Evolutionary conservation across 768 basidiomycete genomes (phyloP).

Genomic region (Neoboletus magnificus): DNA sequence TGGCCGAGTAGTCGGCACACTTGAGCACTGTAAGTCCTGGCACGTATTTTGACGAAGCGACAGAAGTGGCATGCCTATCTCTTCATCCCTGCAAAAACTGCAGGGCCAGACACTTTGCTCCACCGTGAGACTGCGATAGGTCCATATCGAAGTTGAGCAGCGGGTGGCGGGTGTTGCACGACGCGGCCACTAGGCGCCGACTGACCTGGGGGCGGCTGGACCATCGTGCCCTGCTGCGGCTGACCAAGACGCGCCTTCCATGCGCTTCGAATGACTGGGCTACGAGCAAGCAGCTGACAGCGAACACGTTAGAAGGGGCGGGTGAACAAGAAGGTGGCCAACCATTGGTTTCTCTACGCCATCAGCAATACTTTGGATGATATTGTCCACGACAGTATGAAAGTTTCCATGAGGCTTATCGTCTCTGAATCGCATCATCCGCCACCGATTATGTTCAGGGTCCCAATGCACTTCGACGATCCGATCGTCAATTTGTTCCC

Average conservation of each 20-base stretch:
- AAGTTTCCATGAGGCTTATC: conserved; percentile 96
- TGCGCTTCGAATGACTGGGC: conserved; percentile 58
- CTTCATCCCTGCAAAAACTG: conserved; percentile 59
- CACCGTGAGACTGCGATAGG: conserved; percentile 60
- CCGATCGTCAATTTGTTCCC: conserved; percentile 90
- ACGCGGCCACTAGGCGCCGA: conserved; percentile 23
- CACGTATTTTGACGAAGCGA: conserved; percentile 3
- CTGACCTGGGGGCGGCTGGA: conserved; percentile 21
- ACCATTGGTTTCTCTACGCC: conserved; percentile 90
- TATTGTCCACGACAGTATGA: conserved; percentile 76
- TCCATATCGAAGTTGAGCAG: conserved; percentile 47
- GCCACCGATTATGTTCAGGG: conserved; percentile 60
- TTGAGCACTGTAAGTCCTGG: conserved; percentile 4
- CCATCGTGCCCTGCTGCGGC: conserved; percentile 24
- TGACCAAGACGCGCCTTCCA: conserved; percentile 68
- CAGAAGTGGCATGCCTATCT: conserved; percentile 39
- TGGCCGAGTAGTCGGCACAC: conserved; percentile 3
- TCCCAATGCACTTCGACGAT: conserved; percentile 97
- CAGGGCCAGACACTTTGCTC: conserved; percentile 75
- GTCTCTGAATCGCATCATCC: conserved; percentile 89
- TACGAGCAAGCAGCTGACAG: conserved; percentile 64
- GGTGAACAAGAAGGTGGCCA: conserved; percentile 27
- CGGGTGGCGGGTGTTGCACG: conserved; percentile 17
- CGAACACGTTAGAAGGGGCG: conserved; percentile 10
- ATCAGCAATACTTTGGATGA: conserved; percentile 88